Base-by-base conservation (phyloP, 2,329 filamentous ascomycete genomes). In the Fusarium udum region DNA sequence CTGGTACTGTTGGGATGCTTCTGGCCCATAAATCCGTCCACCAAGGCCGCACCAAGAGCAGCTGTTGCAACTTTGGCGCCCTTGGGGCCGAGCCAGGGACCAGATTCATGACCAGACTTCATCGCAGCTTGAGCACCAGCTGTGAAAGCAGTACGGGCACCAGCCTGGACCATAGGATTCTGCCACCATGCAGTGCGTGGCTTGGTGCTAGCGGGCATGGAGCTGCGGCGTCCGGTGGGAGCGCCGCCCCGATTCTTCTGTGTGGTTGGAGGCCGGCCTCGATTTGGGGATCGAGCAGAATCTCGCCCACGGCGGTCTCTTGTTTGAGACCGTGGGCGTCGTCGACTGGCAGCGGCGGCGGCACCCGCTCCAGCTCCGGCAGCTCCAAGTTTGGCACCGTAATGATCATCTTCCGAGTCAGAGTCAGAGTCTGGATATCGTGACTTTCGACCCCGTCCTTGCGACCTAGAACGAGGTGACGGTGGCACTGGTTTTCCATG, bases 71-170 rank as follows among this genome's bases (percentile, higher is more conserved):
- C 79, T 59, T 85, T 85, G 49, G 84, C 84, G 10, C 85, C 86
- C 71, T 87, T 87, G 16, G 84, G 78, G 1, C 86, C 85, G 9
- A 85, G 78, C 86, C 86, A 88, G 3, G 82, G 79, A 6, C 85
- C 83, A 3, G 82, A 80, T 22, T 86, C 83, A 51, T 84, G 81
- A 55, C 85, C 84, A 53, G 84, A 80, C 53, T 84, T 82, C 79
- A 86, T 84, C 14, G 85, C 85, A 7, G 86, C 85, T 53, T 87
- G 80, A 4, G 85, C 86, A 40, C 85, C 86, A 2, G 86, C 86
- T 39, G 84, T 82, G 3, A 87, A 77, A 7, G 86, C 86, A 4
- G 85, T 85, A 7, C 84, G 82, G 4, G 85, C 85, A 1, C 85
- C 84, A n/a, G 82, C 81, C 56, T 83, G 81, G 6, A 83, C 57